Evolutionary conservation across 1,284 basidiomycete species (phyloP), one percentile per base, ranked within the genome.

Genomic region (Pterulicium gracile): DNA sequence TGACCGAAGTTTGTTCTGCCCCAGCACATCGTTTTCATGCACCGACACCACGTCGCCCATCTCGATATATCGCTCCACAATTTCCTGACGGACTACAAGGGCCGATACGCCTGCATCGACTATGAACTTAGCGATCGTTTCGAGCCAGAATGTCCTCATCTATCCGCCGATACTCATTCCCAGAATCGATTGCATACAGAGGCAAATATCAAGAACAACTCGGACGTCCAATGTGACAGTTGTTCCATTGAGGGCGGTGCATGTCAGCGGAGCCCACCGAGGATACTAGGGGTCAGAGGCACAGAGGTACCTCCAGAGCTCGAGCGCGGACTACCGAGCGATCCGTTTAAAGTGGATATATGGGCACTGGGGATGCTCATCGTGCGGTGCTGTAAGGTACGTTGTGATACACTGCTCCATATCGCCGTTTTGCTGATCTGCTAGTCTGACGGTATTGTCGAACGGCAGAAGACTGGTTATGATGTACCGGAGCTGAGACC

Each of bases 281-380:
- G 63, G 27, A 59, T 79, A 20, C 58, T 54, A 45, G 63, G 62
- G 36, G 66, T 66, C 56, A 69, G 73, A 22, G 73, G 73, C 20
- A 81, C 79, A 15, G 83, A 86, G 49, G 54, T 79, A 14, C 79
- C 82, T n/a, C 83, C 83, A 7, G 83, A 87, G 58, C 70, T 75
- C 43, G 79, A 79, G 53, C 57, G 58, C 17, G 71, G 69, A 20
- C 69, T 67, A 41, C 57, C 57, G 44, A 62, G 65, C 40, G 72
- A 83, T 59, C 78, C 81, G 3, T 86, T 73, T 59, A 83, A 82
- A 59, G 65, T 81, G 4, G 82, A 86, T 54, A 69, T 85, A 2
- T 86, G 79, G 76, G 78, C 80, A 12, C 59, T 85, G 20, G 82
- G 68, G 15, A 64, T 81, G 13, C 63, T 84, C 4, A 74, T 85